Evolutionary conservation across 2,329 filamentous ascomycete genomes (phyloP).

Genomic region (Thielaviopsis cerberus): DNA sequence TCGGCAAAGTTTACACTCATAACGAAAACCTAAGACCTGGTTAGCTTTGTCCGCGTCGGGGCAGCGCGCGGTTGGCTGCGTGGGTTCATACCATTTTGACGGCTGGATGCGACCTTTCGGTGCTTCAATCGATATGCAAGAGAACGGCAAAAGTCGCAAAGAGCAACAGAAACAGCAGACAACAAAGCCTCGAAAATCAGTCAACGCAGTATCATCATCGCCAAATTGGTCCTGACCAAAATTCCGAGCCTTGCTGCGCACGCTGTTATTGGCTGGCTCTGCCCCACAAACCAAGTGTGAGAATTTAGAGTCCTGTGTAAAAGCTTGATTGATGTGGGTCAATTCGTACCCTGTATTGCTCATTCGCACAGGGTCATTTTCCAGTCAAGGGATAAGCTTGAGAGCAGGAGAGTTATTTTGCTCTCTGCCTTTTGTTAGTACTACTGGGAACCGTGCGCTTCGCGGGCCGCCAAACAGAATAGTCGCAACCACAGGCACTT

Average conservation of each 20-base stretch:
- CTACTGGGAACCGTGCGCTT: too few species aligned
- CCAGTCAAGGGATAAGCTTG: too few species aligned
- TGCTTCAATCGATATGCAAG: not conserved
- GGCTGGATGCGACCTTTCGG: slow-evolving; percentile 2
- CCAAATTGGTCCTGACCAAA: not conserved
- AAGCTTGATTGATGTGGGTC: too few species aligned
- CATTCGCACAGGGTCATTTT: too few species aligned
- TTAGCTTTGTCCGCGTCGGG: not conserved
- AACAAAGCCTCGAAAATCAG: not conserved
- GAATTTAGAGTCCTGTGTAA: not conserved
- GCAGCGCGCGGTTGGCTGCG: too few species aligned
- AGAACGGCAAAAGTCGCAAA: not conserved
- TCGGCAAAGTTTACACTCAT: slow-evolving; percentile 75
- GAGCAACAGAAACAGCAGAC: too few species aligned
- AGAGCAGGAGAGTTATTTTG: too few species aligned
- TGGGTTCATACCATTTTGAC: slow-evolving; percentile 9
- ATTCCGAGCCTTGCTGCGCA: not conserved
- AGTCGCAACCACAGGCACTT: not conserved
- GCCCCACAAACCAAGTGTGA: not conserved
- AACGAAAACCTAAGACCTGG: slow-evolving; percentile 52
- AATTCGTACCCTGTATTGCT: too few species aligned
- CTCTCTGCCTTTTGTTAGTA: too few species aligned
- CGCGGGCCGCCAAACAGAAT: not conserved
- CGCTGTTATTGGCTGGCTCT: not conserved
- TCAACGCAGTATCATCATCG: not conserved